These are phyloP conservation scores for Cyanidium caldarium DNA, from an alignment of 23 red algal species.

Conservation along the genomic window DNA sequence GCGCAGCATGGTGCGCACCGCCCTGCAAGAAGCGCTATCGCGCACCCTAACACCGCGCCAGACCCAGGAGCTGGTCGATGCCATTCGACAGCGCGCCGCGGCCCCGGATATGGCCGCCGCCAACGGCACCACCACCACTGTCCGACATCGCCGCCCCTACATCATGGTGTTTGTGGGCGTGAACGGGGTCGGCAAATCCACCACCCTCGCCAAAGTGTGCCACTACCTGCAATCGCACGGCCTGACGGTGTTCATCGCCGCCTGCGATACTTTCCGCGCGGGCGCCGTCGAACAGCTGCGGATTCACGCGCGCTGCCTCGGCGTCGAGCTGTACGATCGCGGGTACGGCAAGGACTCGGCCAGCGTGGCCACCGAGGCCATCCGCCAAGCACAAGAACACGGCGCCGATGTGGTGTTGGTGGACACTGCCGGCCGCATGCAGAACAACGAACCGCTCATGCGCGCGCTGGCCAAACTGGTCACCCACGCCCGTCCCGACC, in stretches of 20 bases:
- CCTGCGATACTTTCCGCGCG: conserved; percentile 94
- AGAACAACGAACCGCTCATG: conserved; percentile 98
- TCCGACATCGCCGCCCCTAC: conserved; percentile 53
- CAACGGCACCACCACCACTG: no score
- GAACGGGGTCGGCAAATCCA: conserved; percentile 96
- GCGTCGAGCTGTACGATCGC: conserved; percentile 55
- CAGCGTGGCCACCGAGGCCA: conserved; percentile 52
- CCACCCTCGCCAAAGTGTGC: conserved; percentile 71
- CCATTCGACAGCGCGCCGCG: conserved; percentile 14
- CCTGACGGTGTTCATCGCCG: conserved; percentile 63
- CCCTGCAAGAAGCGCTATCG: conserved; percentile 56
- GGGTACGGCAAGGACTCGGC: conserved; percentile 87
- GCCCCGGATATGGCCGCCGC: no score
- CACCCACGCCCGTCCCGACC: conserved; percentile 47
- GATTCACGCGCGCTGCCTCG: conserved; percentile 77
- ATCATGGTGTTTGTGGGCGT: conserved; percentile 86
- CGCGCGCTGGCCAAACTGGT: conserved; percentile 72
- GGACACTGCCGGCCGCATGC: conserved; percentile 96
- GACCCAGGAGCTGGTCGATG: conserved; percentile 32
- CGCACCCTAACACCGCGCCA: conserved; percentile 50
- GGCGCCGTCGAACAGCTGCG: conserved; percentile 94
- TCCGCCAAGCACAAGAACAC: conserved; percentile 37
- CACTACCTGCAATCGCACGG: conserved; percentile 57
- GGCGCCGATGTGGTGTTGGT: conserved; percentile 69
- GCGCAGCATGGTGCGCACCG: conserved; percentile 31